Evolutionary conservation across 2,329 filamentous ascomycete species (phyloP), one percentile per base, ranked within the genome.

Genomic region (Aureobasidium sp.): DNA sequence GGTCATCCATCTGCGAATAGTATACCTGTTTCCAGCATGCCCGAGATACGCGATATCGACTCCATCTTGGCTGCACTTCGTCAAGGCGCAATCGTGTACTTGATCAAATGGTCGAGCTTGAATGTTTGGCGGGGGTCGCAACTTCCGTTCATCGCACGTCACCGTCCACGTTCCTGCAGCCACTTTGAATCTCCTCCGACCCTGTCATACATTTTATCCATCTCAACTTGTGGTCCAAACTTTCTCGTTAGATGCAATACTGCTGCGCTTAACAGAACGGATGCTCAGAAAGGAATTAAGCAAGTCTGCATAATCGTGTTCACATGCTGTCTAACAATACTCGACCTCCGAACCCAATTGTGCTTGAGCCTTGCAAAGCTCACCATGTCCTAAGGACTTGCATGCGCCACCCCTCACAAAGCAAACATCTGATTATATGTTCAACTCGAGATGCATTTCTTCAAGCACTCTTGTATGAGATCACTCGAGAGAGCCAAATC

Each of bases 11-110:
- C 26, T 24, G 15, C 34, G n/a, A 24, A 20, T 12, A 34, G 13
- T 7, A 8, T 82, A 96, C 93, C 92, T 77, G 89, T 94, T 81
- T 97, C 94, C 75, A 99, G 87, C 78, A 97, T 85, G 74, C 86
- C 90, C 69, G 92, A 96, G 76, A 99, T 95, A 71, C 90, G 85
- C 67, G 93, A 92, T 73, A 97, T 92, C 26, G 93, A 96, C 84
- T 99, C 94, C 94, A 99, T 99, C 63, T 37, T 57, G 26, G 50
- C 44, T 43, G 41, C 5, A 24, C 3, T 37, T 20, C 27, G 52
- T 41, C 52, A 15, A 55, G 52, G 52, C 52, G 52, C 52, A 55
- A 55, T 20, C 12, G 37, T 59, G 43, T 12, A 36, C 26, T 57
- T 46, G 41, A 9, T 56, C 53, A 34, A 59, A 47, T 47, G 29